phyloP scores from a whole-genome alignment of 2,329 filamentous ascomycete species.

The Chaetoscypha palmicola region DNA sequence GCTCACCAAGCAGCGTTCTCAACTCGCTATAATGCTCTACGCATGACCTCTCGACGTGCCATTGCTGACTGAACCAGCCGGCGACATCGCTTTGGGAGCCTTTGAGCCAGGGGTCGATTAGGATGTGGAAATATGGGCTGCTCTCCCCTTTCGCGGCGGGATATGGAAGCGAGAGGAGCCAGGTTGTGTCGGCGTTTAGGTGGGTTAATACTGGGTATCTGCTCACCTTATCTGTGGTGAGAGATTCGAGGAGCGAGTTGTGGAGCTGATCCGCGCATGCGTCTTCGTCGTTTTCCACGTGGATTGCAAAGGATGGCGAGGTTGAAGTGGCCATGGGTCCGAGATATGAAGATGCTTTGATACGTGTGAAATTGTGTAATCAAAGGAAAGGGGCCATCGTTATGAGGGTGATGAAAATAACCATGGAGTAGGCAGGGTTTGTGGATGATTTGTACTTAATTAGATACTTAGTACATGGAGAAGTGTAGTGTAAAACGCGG shows the following conservation, averaged over 20 bases:
- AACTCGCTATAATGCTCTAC: conserved; percentile 50
- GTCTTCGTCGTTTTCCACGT: background rate
- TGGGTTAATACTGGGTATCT: conserved; percentile 51
- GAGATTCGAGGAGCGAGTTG: background rate
- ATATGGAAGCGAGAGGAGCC: conserved; percentile 58
- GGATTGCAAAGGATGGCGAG: background rate
- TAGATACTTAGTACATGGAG: too few species aligned
- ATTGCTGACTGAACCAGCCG: conserved; percentile 59
- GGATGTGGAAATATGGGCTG: conserved; percentile 49
- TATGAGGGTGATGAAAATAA: too few species aligned
- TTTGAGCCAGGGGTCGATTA: conserved; percentile 59
- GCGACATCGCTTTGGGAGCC: conserved; percentile 58
- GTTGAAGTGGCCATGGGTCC: background rate
- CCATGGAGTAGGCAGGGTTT: too few species aligned
- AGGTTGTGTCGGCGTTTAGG: conserved; percentile 60
- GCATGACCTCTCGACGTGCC: conserved; percentile 48
- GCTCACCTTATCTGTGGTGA: background rate
- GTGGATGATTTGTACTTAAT: too few species aligned
- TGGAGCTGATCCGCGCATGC: background rate
- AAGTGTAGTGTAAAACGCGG: too few species aligned
- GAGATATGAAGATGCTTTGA: too few species aligned
- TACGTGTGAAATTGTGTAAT: too few species aligned
- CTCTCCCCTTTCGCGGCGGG: background rate
- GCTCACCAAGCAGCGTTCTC: conserved; percentile 41
- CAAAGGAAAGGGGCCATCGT: too few species aligned